These are phyloP conservation scores for Leucocoprinus birnbaumii DNA, from an alignment of 768 basidiomycete species.

Conservation along the genomic window DNA sequence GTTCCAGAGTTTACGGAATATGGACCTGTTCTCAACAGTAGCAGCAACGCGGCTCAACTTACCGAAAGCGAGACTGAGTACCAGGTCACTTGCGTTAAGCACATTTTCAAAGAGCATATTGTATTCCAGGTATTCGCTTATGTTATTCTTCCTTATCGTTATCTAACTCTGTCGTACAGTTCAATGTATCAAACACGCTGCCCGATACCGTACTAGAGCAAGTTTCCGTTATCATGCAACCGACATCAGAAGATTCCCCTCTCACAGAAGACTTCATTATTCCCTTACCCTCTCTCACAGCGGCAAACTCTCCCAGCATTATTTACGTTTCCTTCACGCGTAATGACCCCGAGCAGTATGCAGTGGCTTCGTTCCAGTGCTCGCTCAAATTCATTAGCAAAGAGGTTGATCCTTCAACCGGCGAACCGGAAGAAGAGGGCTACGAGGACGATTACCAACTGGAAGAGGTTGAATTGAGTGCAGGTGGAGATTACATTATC, in stretches of 20 bases:
- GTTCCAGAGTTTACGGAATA: conserved; percentile 85
- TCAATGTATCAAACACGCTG: conserved; percentile 96
- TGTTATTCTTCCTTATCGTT: neutral
- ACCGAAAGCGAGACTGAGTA: conserved; percentile 99
- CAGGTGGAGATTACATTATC: conserved; percentile 90
- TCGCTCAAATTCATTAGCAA: conserved; percentile 94
- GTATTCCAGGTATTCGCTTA: conserved; percentile 81
- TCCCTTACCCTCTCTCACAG: conserved; percentile 66
- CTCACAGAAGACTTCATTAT: conserved; percentile 96
- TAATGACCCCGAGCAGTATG: conserved; percentile 71
- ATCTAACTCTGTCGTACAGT: conserved; percentile 43
- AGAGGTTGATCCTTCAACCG: conserved; percentile 93
- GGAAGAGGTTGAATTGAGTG: conserved; percentile 93
- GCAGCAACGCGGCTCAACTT: conserved; percentile 70
- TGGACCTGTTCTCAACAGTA: conserved; percentile 87
- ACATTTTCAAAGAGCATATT: conserved; percentile 91
- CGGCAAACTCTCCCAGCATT: conserved; percentile 73
- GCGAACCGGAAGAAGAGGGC: conserved; percentile 96
- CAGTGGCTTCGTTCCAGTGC: conserved; percentile 83
- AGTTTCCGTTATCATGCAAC: conserved; percentile 90
- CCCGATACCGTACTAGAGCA: conserved; percentile 94
- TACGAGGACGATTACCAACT: conserved; percentile 98
- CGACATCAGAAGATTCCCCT: conserved; percentile 66
- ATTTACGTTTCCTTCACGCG: conserved; percentile 95
- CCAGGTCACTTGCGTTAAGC: conserved; percentile 94